Evolutionary conservation across 345 rosid species (phyloP).

Genomic region (Ricinus communis): DNA sequence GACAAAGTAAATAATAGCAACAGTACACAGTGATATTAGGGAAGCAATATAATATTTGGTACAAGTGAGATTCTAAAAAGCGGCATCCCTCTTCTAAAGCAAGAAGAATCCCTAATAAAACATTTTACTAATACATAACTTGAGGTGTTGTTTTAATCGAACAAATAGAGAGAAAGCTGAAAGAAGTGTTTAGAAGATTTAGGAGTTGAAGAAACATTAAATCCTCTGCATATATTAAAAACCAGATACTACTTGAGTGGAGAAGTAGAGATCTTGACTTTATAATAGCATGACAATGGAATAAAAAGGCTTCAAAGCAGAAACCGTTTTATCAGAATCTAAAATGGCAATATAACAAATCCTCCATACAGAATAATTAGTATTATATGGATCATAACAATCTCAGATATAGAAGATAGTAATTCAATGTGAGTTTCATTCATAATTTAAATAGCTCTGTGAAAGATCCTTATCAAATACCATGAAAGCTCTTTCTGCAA

Average conservation of each 20-base stretch:
- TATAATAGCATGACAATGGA: too few species aligned
- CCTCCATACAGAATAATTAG: background rate
- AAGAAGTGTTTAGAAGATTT: background rate
- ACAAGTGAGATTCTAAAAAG: background rate
- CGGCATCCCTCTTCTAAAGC: background rate
- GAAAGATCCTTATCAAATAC: conserved; percentile 36
- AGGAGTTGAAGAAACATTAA: background rate
- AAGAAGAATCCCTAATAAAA: background rate
- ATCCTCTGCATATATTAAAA: too few species aligned
- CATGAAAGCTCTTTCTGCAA: conserved; percentile 55
- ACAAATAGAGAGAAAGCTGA: background rate
- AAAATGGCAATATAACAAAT: too few species aligned
- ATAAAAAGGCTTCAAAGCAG: too few species aligned
- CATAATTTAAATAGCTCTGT: conserved; percentile 7
- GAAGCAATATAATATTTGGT: background rate
- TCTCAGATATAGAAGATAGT: background rate
- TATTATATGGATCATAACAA: background rate
- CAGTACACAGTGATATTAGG: conserved; percentile 10
- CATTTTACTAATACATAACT: background rate
- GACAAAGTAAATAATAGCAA: background rate
- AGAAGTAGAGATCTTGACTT: too few species aligned
- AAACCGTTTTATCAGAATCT: too few species aligned
- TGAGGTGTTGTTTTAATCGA: background rate
- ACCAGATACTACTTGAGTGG: too few species aligned
- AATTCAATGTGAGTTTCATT: conserved; percentile 2